A percentile compares a stretch with the other conserved stretches of the same genome.
These are phyloP conservation scores for Backusella sp. DNA, from an alignment of 192 early-diverging fungal species.

Conservation along the genomic window DNA sequence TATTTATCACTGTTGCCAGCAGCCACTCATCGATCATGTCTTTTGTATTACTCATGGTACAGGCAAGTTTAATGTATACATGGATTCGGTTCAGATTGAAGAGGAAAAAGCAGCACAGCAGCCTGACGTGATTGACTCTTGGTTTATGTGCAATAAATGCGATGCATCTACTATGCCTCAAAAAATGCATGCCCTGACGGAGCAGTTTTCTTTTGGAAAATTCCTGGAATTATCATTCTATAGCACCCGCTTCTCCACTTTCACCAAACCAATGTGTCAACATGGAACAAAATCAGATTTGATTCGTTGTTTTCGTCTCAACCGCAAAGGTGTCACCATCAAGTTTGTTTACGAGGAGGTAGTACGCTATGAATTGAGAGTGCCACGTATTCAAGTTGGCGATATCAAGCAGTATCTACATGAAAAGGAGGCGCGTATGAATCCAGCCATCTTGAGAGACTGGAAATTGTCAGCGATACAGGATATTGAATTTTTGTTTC, in stretches of 20 bases:
- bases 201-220: slow-evolving; percentile 91
- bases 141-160: slow-evolving; percentile 81
- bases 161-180: slow-evolving; percentile 55
- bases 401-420: background rate
- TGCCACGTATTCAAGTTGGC: slow-evolving; percentile 57
- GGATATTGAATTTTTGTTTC: slow-evolving; percentile 22
- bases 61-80: slow-evolving; percentile 45
- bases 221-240: slow-evolving; percentile 89
- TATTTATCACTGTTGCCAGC: slow-evolving; percentile 34
- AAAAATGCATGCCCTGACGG: slow-evolving; percentile 68
- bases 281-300: slow-evolving; percentile 52
- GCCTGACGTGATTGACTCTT: slow-evolving; percentile 72
- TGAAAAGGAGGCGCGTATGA: background rate
- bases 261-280: slow-evolving; percentile 48
- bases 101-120: slow-evolving; percentile 53
- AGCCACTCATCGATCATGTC: slow-evolving; percentile 50
- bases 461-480: slow-evolving; percentile 22
- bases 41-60: slow-evolving; percentile 54
- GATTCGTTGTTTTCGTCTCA: slow-evolving; percentile 67
- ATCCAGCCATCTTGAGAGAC: background rate
- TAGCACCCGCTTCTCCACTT: slow-evolving; percentile 50
- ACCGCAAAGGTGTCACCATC: slow-evolving; percentile 59
- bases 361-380: slow-evolving; percentile 65
- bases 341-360: slow-evolving; percentile 69
- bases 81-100: slow-evolving; percentile 34